Conservation (phyloP, 2,329 filamentous ascomycete species). For the Epichloe sylvatica region DNA sequence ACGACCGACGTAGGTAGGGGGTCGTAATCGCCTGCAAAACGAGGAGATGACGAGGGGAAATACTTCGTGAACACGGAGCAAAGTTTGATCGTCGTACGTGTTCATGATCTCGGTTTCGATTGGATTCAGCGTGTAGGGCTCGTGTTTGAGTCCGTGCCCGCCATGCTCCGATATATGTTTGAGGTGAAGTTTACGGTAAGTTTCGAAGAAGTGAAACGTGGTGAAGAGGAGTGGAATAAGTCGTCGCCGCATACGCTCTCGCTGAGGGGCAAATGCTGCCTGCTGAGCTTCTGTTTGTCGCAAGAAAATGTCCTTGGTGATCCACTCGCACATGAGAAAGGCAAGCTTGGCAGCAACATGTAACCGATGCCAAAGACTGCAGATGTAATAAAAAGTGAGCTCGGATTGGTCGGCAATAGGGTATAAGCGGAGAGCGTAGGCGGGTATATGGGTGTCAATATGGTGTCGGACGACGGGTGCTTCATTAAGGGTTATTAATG, state of each 20-base stretch:
- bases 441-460: constrained; percentile 43
- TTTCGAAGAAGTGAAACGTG: constrained; percentile 55
- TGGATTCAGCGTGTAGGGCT: constrained; percentile 47
- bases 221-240: constrained; percentile 51
- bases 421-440: constrained; percentile 46
- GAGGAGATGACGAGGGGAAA: constrained; percentile 52
- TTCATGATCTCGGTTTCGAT: constrained; percentile 48
- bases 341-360: constrained; percentile 51
- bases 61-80: constrained; percentile 49
- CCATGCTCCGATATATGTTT: constrained; percentile 39
- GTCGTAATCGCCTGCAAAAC: constrained; percentile 47
- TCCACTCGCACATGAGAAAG: constrained; percentile 48
- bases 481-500: constrained; percentile 46
- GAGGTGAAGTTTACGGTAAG: constrained; percentile 44
- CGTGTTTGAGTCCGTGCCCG: constrained; percentile 34
- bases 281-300: constrained; percentile 40
- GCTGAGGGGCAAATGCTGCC: constrained; percentile 44
- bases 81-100: constrained; percentile 50
- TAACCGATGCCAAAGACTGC: constrained; percentile 50
- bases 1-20: constrained; percentile 49
- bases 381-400: constrained; percentile 46
- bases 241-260: constrained; percentile 49
- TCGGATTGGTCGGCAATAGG: constrained; percentile 33
- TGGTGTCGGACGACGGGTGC: constrained; percentile 47
- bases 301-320: constrained; percentile 51